Conservation (phyloP, 352 stramenopile species). For the Pythium brassicae region DNA sequence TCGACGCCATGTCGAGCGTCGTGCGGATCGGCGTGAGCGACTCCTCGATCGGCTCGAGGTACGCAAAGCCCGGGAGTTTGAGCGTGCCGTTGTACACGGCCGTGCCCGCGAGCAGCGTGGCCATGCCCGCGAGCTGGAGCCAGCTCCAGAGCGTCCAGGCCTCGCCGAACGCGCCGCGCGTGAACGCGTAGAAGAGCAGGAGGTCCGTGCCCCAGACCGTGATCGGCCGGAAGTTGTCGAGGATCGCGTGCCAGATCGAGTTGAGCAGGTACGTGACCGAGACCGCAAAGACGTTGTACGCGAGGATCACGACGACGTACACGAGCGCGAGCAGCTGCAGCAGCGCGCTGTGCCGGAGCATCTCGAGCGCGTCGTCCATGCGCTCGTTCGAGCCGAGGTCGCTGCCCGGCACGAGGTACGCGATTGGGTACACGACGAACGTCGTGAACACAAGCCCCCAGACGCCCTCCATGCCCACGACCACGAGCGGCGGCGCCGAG, state of each 20-base stretch:
- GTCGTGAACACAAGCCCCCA: constrained; percentile 94
- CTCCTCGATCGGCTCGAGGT: constrained; percentile 68
- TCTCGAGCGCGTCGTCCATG: constrained; percentile 75
- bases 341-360: constrained; percentile 62
- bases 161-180: constrained; percentile 89
- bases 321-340: constrained; percentile 69
- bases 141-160: constrained; percentile 93
- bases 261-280: constrained; percentile 96
- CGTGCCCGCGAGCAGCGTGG: constrained; percentile 92
- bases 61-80: constrained; percentile 71
- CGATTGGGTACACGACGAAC: constrained; percentile 92
- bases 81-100: constrained; percentile 95
- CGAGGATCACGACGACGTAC: constrained; percentile 92
- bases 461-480: constrained; percentile 94
- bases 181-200: constrained; percentile 95
- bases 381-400: constrained; percentile 95
- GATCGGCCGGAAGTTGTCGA: constrained; percentile 97
- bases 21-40: constrained; percentile 67
- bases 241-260: constrained; percentile 97
- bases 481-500: constrained; percentile 90
- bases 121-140: constrained; percentile 93
- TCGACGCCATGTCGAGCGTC: constrained; percentile 42
- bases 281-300: constrained; percentile 97
- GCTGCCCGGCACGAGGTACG: constrained; percentile 85
- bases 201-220: constrained; percentile 95